These are phyloP conservation scores for Salvia miltiorrhiza DNA, from an alignment of 257 asterid genomes.

Conservation along the genomic window DNA sequence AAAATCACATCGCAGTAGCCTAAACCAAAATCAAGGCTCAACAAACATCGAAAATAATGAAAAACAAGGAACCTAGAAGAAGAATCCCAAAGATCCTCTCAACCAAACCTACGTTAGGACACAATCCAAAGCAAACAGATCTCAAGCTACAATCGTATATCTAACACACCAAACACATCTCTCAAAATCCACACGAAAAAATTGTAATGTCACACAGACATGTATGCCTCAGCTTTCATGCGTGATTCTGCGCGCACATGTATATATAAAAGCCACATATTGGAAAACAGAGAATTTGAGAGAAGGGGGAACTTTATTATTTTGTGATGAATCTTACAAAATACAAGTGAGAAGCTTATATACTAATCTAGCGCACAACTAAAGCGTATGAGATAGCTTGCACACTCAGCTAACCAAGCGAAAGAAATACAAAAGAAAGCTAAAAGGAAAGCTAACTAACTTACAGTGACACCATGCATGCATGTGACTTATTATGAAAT, in stretches of 20 bases:
- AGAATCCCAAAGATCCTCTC: constrained; percentile 15
- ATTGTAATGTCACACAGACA: constrained; percentile 11
- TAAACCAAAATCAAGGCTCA: constrained; percentile 10
- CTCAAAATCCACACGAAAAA: constrained; percentile 9
- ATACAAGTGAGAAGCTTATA: too few relatives aligned
- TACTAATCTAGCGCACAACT: too few relatives aligned
- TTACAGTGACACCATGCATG: too few relatives aligned
- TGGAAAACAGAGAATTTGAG: too few relatives aligned
- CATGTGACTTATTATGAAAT: too few relatives aligned
- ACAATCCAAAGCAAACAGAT: constrained; percentile 30
- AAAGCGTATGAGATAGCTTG: too few relatives aligned
- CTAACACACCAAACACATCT: constrained; percentile 5
- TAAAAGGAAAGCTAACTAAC: too few relatives aligned
- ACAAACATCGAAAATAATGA: not conserved
- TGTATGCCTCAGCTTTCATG: constrained; percentile 19
- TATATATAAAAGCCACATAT: too few relatives aligned
- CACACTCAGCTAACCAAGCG: too few relatives aligned
- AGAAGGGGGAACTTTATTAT: too few relatives aligned
- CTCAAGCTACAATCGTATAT: constrained; percentile 27
- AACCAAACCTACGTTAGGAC: constrained; percentile 7
- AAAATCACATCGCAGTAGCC: not conserved
- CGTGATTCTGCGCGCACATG: constrained; percentile 23
- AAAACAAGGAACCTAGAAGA: not conserved
- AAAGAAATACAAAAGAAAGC: too few relatives aligned
- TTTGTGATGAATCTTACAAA: too few relatives aligned